Percentiles rank a stretch among this genome's conserved stretches.
Conservation (phyloP, 2,329 filamentous ascomycete species). For the Fusarium xylarioides region DNA sequence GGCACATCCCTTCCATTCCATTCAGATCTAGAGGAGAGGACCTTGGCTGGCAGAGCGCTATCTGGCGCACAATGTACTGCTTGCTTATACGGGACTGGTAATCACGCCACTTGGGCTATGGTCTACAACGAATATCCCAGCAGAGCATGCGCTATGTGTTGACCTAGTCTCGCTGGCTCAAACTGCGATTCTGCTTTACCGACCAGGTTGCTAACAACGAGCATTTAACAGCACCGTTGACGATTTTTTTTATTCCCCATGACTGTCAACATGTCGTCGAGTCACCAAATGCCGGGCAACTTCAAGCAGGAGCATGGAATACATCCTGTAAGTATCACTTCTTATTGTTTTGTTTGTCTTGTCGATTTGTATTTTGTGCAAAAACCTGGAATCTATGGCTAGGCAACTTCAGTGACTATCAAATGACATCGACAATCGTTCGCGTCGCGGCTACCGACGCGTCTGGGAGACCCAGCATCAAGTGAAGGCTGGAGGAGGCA, state of each 20-base stretch:
- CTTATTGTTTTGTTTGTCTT: background rate
- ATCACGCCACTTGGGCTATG: slow-evolving; percentile 37
- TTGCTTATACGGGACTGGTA: slow-evolving; percentile 34
- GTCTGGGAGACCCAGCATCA: slow-evolving; percentile 28
- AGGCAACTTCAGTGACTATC: background rate
- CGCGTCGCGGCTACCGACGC: slow-evolving; percentile 23
- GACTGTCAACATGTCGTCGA: slow-evolving; percentile 44
- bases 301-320: slow-evolving; percentile 45
- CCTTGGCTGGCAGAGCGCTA: background rate
- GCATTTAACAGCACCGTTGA: slow-evolving; percentile 21
- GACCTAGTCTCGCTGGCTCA: background rate
- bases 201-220: slow-evolving; percentile 31
- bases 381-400: background rate
- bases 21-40: slow-evolving; percentile 18
- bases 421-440: slow-evolving; percentile 6
- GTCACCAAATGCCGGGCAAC: slow-evolving; percentile 42
- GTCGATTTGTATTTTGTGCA: background rate
- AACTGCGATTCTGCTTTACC: slow-evolving; percentile 7
- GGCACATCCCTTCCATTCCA: slow-evolving; percentile 27
- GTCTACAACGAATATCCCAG: slow-evolving; percentile 37
- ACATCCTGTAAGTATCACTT: slow-evolving; percentile 42
- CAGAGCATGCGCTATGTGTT: slow-evolving; percentile 13
- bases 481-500: slow-evolving; percentile 32
- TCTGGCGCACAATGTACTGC: slow-evolving; percentile 28
- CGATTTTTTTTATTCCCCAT: slow-evolving; percentile 25